Evolutionary conservation across 495 filamentous ascomycete species (phyloP), one percentile per base, ranked within the genome.

Genomic region (Copromyces sp.): DNA sequence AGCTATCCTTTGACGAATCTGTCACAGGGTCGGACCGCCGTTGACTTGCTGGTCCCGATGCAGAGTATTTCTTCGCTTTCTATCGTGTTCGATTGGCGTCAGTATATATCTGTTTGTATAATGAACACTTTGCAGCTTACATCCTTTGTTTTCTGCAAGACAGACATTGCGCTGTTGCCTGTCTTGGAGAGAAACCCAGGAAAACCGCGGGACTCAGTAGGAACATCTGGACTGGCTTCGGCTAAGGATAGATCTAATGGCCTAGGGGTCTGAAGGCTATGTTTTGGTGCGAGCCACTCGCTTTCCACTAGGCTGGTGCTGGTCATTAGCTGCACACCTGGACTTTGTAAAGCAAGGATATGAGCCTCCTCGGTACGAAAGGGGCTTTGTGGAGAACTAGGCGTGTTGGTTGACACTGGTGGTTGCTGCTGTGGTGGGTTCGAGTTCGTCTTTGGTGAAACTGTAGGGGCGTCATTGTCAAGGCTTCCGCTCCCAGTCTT

Each of bases 291-390:
- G 3, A 75, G 70, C 73, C 77, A 75, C 39, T 76, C 78, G 16
- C 47, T 59, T 8, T 74, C 72, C n/a, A 59, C 61, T 16, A 65
- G 29, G 29, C 35, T 72, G 69, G 2, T 29, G 41, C 35, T 39
- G 20, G n/a, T 71, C 68, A 0, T n/a, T 35, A 35, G 53, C 39
- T 12, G 61, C 24, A 24, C 42, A 20, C 35, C 69, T 39, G 24
- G 69, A 7, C 76, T 71, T 20, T 81, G 79, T 3, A 81, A 72
- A 9, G 79, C 79, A 20, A 78, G 76, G 9, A 85, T 82, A 72
- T 82, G 82, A 1, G 77, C 76, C 37, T 78, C 75, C 65, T 84
- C 83, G 29, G 80, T 77, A 12, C 79, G 74, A 74, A 77, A 81
- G 20, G 79, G 77, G 47, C 78, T 80, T 24, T 69, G 61, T 14